phyloP scores from a whole-genome alignment of 768 basidiomycete species.

The Xerocomus spinulosus region DNA sequence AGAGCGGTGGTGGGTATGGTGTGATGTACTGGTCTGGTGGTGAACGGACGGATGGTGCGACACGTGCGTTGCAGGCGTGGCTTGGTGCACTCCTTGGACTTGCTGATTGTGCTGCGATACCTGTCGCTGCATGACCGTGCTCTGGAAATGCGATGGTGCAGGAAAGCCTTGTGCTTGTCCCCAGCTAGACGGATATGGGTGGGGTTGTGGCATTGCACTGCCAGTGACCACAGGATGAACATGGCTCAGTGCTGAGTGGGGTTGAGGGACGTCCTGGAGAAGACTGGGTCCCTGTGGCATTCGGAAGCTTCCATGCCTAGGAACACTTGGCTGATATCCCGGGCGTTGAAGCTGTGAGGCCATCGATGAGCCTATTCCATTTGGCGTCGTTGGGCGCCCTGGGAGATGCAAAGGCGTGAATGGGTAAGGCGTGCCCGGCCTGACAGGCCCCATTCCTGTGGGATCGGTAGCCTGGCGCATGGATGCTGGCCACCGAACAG shows the following conservation, averaged over 20 bases:
- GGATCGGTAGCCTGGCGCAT: conserved; percentile 21
- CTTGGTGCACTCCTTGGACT: conserved; percentile 6
- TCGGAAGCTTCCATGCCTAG: conserved; percentile 16
- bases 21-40: conserved; percentile 12
- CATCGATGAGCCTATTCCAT: too few relatives aligned
- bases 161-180: conserved; percentile 7
- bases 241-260: conserved; percentile 12
- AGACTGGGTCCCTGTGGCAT: conserved; percentile 14
- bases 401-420: conserved; percentile 11
- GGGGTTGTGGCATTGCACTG: conserved; percentile 20
- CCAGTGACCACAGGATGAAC: conserved; percentile 3
- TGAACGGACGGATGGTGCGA: conserved; percentile 9
- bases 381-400: conserved; percentile 3
- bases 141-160: conserved; percentile 3
- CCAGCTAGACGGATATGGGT: conserved; percentile 7
- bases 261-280: conserved; percentile 16
- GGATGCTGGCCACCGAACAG: conserved; percentile 23
- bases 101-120: conserved; percentile 18
- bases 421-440: conserved; percentile 9
- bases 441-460: background rate
- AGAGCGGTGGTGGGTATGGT: conserved; percentile 19
- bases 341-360: conserved; percentile 17
- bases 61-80: conserved; percentile 11
- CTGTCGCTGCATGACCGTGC: conserved; percentile 14
- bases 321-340: conserved; percentile 12